Base-by-base conservation (phyloP, 2,329 filamentous ascomycete species). In the Dryadomyces quercivorus region DNA sequence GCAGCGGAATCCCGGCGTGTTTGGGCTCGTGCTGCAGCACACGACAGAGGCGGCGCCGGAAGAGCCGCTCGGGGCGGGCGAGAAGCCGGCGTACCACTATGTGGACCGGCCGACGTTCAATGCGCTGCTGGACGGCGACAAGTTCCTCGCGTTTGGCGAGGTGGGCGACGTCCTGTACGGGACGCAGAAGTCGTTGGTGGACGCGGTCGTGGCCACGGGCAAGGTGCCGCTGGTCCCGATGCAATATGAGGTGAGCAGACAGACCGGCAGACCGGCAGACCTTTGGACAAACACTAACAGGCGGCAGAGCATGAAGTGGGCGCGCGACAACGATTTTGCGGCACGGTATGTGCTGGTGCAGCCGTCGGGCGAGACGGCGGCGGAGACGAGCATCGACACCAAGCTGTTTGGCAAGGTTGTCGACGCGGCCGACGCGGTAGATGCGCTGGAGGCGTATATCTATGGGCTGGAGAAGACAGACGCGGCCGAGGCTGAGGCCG, bases 1-100 rank as follows among this genome's bases (percentile, higher is more conserved):
- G 59, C 76, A 81, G 31, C 75, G 78, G 54, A 80, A 82, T 64
- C 80, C 79, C 7, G 77, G 80, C 52, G 80, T 81, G 20, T 89
- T 92, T 62, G 82, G 76, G 20, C 70, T 68, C 50, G 77, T 81
- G 10, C 66, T 75, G 15, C 72, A 71, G 13, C 77, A 84, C 61
- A 80, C 80, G 3, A 81, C 76, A 8, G 10, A 40, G 36, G 36
- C 36, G 12, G 12, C 5, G 36, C 36, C 36, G 6, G 36, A 40
- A 16, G 36, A 16, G 15, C 16, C 8, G 20, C 38, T n/a, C 18
- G 43, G 42, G n/a, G 45, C 8, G 34, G 18, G 43, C 38, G 12
- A 36, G 42, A 36, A 15, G 26, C 43, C n/a, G 16, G 18, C 16
- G 20, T 42, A 46, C 43, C 53, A 51, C 13, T 15, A 40, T 56